Evolutionary conservation across 1,284 basidiomycete species (phyloP).

Genomic region (Cryptococcus sp.): DNA sequence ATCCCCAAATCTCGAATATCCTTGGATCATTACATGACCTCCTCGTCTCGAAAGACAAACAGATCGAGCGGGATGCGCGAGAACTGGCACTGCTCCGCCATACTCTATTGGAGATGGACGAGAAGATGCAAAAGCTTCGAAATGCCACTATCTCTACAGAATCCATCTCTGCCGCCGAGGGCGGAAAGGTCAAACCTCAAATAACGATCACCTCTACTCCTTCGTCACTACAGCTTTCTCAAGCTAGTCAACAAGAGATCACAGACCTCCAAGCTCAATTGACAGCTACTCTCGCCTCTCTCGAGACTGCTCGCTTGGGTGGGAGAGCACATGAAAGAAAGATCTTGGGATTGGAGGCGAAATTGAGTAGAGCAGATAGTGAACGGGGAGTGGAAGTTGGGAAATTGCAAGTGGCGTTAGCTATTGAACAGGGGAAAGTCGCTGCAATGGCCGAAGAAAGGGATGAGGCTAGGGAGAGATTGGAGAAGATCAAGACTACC

Average conservation of each 20-base stretch:
- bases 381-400: conserved; percentile 18
- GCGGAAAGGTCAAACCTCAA: conserved; percentile 12
- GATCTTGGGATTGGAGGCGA: conserved; percentile 18
- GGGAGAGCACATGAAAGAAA: conserved; percentile 12
- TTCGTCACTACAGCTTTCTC: conserved; percentile 8
- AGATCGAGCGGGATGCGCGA: conserved; percentile 32
- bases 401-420: conserved; percentile 24
- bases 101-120: conserved; percentile 32
- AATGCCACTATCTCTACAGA: conserved; percentile 7
- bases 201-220: conserved; percentile 30
- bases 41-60: conserved; percentile 30
- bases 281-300: conserved; percentile 16
- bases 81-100: conserved; percentile 29
- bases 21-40: conserved; percentile 31
- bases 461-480: conserved; percentile 25
- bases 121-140: conserved; percentile 16
- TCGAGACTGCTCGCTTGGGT: conserved; percentile 14
- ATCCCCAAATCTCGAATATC: conserved; percentile 28
- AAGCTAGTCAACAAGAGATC: conserved; percentile 13
- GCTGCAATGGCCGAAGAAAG: conserved; percentile 24
- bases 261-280: conserved; percentile 25
- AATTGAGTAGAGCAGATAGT: conserved; percentile 13
- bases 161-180: conserved; percentile 7
- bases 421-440: conserved; percentile 23
- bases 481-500: conserved; percentile 33